phyloP scores from a whole-genome alignment of 306 rosid species.

The Cicer cuneatum region DNA sequence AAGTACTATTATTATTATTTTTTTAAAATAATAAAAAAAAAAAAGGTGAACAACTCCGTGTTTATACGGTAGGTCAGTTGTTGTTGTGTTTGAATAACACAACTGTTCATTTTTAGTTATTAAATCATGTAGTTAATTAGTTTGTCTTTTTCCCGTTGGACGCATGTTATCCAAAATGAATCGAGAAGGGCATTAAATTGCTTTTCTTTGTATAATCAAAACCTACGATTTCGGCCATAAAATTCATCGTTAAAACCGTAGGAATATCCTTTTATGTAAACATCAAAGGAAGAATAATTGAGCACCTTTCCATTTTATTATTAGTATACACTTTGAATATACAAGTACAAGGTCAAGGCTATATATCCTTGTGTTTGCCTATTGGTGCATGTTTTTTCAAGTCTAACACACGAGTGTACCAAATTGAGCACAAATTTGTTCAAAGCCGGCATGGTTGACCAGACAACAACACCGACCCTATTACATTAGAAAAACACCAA shows the following conservation, averaged over 20 bases:
- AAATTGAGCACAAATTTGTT: slow-evolving; percentile 19
- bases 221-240: background rate
- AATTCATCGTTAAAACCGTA: background rate
- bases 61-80: too few species aligned
- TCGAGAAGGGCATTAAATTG: background rate
- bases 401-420: slow-evolving; percentile 35
- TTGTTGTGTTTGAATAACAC: too few species aligned
- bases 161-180: background rate
- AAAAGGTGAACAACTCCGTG: too few species aligned
- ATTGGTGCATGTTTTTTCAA: slow-evolving; percentile 1
- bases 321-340: slow-evolving; percentile 24
- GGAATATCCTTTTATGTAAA: background rate
- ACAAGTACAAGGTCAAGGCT: background rate
- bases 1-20: too few species aligned
- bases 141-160: slow-evolving; percentile 4
- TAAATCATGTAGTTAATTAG: too few species aligned
- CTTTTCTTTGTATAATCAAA: background rate
- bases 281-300: background rate
- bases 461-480: slow-evolving; percentile 58
- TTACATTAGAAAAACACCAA: slow-evolving; percentile 27
- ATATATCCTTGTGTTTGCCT: background rate
- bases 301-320: background rate
- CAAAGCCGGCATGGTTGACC: slow-evolving; percentile 87
- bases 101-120: too few species aligned
- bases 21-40: too few species aligned